Evolutionary conservation across 176 grass and related monocot species (phyloP), one percentile per base, ranked within the genome.

Genomic region (barley (Hordeum vulgare)): DNA sequence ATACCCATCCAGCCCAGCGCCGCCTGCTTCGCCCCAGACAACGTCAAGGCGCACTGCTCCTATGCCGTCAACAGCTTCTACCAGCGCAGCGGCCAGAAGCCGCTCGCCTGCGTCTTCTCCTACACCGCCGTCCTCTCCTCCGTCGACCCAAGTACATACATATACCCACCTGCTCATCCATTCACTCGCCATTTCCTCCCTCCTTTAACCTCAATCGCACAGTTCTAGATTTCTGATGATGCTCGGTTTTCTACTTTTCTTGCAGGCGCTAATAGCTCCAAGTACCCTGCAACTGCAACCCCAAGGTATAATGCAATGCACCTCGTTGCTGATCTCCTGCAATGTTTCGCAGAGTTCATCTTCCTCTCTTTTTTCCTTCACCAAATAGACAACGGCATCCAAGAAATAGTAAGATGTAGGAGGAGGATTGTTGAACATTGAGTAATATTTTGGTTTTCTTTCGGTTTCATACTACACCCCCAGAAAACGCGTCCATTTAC

Each of bases 21-120:
- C 41, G 37, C 75, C 76, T 98, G 90, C 81, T 98, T 79, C 85
- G 66, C 44, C 6, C 92, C 92, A 51, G 88, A 95, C 83, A 95
- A 61, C 75, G 92, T 95, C 86, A 88, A 61, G 80, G 56, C 82
- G 2, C 95, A 98, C 82, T 95, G 95, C 90, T 93, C 86, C 71
- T 98, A 98, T 84, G 92, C 95, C 79, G 95, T 86, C 79, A 98
- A 98, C 85, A 95, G 92, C 82, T 98, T 82, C 85, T 98, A 84
- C 88, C 95, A 98, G 86, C 84, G 85, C 41, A 93, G 88, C 49
- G 89, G 81, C 58, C 95, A 95, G 77, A 45, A 83, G 75, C 29
- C 86, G 6, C 75, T 76, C 21, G 88, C 92, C 49, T 98, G 95
- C 83, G 65, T 84, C 82, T 98, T 98, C 89, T 60, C 92, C 34